phyloP scores from a whole-genome alignment of 2,329 filamentous ascomycete species.

The Venturia oleaginea region DNA sequence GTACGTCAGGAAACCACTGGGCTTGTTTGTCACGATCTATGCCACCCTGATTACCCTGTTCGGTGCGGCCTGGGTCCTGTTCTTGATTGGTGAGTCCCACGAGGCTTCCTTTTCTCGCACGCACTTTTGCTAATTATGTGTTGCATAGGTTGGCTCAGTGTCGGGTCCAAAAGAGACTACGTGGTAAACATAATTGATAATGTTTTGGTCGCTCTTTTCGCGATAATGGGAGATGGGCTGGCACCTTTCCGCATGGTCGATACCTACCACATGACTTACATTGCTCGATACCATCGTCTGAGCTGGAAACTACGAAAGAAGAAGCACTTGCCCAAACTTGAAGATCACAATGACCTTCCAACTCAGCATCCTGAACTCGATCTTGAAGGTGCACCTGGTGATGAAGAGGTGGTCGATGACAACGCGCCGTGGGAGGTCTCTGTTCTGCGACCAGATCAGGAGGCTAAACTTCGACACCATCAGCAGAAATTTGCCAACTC shows the following conservation, averaged over 20 bases:
- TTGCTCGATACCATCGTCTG: conserved; percentile 60
- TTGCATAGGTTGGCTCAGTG: conserved; percentile 62
- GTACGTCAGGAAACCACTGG: conserved; percentile 65
- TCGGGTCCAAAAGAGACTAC: conserved; percentile 60
- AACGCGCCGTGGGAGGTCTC: conserved; percentile 41
- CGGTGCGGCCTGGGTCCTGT: conserved; percentile 82
- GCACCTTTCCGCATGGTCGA: conserved; percentile 68
- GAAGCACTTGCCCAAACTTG: conserved; percentile 50
- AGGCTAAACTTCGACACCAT: conserved; percentile 63
- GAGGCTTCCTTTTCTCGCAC: neutral
- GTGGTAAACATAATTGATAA: conserved; percentile 48
- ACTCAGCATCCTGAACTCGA: conserved; percentile 28
- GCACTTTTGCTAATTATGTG: neutral
- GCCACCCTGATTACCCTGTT: conserved; percentile 76
- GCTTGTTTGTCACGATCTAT: conserved; percentile 77
- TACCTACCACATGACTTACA: conserved; percentile 81
- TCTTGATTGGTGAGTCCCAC: conserved; percentile 57
- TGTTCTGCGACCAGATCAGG: conserved; percentile 56
- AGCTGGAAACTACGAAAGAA: conserved; percentile 59
- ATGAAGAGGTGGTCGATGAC: conserved; percentile 32
- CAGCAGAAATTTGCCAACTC: conserved; percentile 72
- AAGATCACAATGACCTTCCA: conserved; percentile 62
- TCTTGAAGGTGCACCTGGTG: conserved; percentile 23
- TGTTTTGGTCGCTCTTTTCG: conserved; percentile 53
- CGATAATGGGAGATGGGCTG: conserved; percentile 52